phyloP scores from a whole-genome alignment of 2,329 filamentous ascomycete genomes.

The Byssothecium circinans region DNA sequence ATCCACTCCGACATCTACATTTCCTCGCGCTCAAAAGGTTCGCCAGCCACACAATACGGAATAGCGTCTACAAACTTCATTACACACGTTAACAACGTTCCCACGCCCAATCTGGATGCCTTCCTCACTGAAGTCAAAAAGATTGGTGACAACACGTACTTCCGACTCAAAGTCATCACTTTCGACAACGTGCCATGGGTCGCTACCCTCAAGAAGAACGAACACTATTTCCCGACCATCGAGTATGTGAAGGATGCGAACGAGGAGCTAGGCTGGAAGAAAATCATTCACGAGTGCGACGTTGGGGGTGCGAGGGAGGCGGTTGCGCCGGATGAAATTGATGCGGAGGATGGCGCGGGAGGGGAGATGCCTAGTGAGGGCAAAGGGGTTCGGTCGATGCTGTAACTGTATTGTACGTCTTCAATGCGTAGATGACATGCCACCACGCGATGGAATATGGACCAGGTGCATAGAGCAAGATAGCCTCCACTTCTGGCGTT shows the following conservation, averaged over 20 bases:
- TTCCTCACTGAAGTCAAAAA: constrained; percentile 81
- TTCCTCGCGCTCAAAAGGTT: constrained; percentile 64
- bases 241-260: constrained; percentile 63
- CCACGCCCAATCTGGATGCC: constrained; percentile 77
- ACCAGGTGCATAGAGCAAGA: too few relatives aligned
- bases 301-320: constrained; percentile 40
- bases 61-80: constrained; percentile 97
- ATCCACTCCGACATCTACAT: constrained; percentile 97
- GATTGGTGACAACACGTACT: constrained; percentile 97
- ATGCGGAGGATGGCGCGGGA: constrained; percentile 9
- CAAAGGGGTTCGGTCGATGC: not conserved
- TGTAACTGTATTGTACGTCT: too few relatives aligned
- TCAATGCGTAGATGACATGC: too few relatives aligned
- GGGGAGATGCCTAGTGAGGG: not conserved
- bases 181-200: constrained; percentile 99
- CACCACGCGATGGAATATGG: too few relatives aligned
- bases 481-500: too few relatives aligned
- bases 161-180: constrained; percentile 94
- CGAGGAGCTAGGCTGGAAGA: constrained; percentile 59
- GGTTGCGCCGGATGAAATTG: constrained; percentile 28
- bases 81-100: constrained; percentile 87
- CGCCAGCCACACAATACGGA: constrained; percentile 62
- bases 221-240: constrained; percentile 82
- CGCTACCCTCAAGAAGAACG: constrained; percentile 99
- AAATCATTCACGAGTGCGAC: constrained; percentile 57